These are phyloP conservation scores for Dioscorea dumetorum DNA, from an alignment of 106 monocot species.

Conservation along the genomic window DNA sequence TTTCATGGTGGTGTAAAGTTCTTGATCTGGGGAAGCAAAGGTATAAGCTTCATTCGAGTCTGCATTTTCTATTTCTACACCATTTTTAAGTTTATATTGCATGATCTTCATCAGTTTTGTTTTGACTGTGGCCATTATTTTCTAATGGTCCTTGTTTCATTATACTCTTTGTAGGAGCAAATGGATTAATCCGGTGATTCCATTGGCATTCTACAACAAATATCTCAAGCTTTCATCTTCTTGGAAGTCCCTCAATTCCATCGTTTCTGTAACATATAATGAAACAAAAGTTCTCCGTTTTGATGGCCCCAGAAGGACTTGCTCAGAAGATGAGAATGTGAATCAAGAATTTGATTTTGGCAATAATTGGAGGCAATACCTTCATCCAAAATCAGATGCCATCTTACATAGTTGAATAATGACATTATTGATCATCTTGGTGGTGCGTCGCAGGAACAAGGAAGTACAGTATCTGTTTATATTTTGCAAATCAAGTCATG, in stretches of 20 bases:
- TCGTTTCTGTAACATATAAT: background rate
- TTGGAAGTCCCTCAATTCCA: slow-evolving; percentile 38
- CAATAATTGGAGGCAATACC: slow-evolving; percentile 47
- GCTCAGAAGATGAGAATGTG: slow-evolving; percentile 14
- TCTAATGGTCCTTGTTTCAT: slow-evolving; percentile 1
- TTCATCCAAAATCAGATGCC: slow-evolving; percentile 43
- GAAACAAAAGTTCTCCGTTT: slow-evolving; percentile 34
- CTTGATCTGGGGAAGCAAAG: slow-evolving; percentile 36
- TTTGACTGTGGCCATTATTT: background rate
- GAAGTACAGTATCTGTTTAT: too few species aligned
- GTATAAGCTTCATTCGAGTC: slow-evolving; percentile 10
- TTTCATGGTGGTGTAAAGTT: slow-evolving; percentile 68
- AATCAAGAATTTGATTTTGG: slow-evolving; percentile 17
- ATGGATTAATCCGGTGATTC: slow-evolving; percentile 25
- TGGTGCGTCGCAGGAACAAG: too few species aligned
- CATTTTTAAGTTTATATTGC: background rate
- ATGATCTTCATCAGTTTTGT: background rate
- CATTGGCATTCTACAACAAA: slow-evolving; percentile 43
- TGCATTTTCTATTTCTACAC: slow-evolving; percentile 1
- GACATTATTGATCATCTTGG: background rate
- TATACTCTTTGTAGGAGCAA: slow-evolving; percentile 25
- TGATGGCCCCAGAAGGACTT: slow-evolving; percentile 54
- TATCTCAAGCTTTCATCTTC: slow-evolving; percentile 46
- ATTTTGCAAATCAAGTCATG: too few species aligned
- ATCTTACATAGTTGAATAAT: slow-evolving; percentile 28